A percentile compares a stretch with the other conserved stretches of the same genome.
These are phyloP conservation scores for Alopecurus myosuroides DNA, from an alignment of 176 grass and related monocot genomes.

Conservation along the genomic window DNA sequence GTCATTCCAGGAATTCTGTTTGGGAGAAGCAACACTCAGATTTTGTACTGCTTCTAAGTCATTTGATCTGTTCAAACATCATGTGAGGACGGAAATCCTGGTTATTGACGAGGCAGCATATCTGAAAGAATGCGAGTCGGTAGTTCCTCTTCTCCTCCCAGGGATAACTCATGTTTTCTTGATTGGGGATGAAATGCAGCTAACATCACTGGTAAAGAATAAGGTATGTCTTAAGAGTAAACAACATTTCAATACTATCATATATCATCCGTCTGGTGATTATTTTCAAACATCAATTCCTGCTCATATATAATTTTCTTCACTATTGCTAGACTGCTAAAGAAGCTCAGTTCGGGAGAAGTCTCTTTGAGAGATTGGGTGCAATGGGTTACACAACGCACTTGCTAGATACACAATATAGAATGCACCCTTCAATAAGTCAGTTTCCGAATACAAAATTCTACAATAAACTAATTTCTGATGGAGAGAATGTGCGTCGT, in stretches of 20 bases:
- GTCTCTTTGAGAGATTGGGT: conserved; percentile 60
- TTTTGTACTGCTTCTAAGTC: conserved; percentile 58
- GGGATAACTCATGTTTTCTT: too few relatives aligned
- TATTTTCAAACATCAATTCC: too few relatives aligned
- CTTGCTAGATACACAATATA: conserved; percentile 57
- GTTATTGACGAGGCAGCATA: too few relatives aligned
- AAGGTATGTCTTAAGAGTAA: too few relatives aligned
- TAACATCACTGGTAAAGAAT: too few relatives aligned
- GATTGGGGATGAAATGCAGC: too few relatives aligned
- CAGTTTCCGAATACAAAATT: conserved; percentile 56
- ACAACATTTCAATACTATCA: too few relatives aligned
- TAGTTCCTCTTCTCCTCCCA: too few relatives aligned
- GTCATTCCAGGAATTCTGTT: conserved; percentile 46
- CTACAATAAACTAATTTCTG: conserved; percentile 36
- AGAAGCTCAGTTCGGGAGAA: conserved; percentile 62
- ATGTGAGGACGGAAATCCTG: too few relatives aligned
- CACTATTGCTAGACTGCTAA: conserved; percentile 24
- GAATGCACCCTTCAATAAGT: conserved; percentile 72
- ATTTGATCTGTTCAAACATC: conserved; percentile 28
- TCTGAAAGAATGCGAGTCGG: too few relatives aligned
- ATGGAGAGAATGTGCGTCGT: conserved; percentile 44
- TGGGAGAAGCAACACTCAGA: conserved; percentile 49
- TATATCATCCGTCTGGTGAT: too few relatives aligned
- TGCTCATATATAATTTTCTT: too few relatives aligned
- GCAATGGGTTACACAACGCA: conserved; percentile 47